These are phyloP conservation scores for Gentiana dahurica DNA, from an alignment of 257 asterid genomes.

Conservation along the genomic window DNA sequence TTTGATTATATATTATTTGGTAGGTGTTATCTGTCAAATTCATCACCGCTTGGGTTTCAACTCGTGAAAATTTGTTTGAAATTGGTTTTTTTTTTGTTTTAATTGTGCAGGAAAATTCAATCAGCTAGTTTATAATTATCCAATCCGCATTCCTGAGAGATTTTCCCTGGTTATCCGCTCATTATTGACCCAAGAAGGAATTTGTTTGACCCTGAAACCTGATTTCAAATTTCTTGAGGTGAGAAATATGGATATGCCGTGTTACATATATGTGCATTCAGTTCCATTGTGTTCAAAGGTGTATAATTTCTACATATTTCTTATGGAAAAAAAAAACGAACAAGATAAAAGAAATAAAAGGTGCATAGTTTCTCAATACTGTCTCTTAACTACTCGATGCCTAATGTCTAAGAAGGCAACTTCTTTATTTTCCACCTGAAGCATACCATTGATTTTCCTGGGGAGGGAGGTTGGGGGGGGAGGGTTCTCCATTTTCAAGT, in stretches of 20 bases:
- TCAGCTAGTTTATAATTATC: conserved; percentile 92
- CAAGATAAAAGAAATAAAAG: background rate
- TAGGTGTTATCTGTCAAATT: background rate
- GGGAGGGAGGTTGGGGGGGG: too few species aligned
- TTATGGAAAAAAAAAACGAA: background rate
- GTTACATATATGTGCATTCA: background rate
- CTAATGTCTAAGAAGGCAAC: background rate
- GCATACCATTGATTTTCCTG: too few species aligned
- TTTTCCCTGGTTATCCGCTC: conserved; percentile 97
- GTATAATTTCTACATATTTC: background rate
- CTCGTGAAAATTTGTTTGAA: background rate
- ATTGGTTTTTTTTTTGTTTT: conserved; percentile 1
- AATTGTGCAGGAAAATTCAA: conserved; percentile 74
- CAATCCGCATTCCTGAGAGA: conserved; percentile 97
- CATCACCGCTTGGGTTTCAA: background rate
- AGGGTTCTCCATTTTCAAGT: too few species aligned
- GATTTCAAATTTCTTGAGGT: conserved; percentile 99
- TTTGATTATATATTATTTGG: too few species aligned
- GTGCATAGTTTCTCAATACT: background rate
- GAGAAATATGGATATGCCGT: conserved; percentile 12
- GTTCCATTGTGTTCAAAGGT: background rate
- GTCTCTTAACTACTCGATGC: background rate
- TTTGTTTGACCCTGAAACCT: conserved; percentile 84
- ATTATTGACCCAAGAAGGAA: conserved; percentile 98
- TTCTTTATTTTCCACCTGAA: background rate